Percentiles rank a stretch among this genome's conserved stretches.
Conservation (phyloP, 139 green algal genomes). For the Micractinium sp. region DNA sequence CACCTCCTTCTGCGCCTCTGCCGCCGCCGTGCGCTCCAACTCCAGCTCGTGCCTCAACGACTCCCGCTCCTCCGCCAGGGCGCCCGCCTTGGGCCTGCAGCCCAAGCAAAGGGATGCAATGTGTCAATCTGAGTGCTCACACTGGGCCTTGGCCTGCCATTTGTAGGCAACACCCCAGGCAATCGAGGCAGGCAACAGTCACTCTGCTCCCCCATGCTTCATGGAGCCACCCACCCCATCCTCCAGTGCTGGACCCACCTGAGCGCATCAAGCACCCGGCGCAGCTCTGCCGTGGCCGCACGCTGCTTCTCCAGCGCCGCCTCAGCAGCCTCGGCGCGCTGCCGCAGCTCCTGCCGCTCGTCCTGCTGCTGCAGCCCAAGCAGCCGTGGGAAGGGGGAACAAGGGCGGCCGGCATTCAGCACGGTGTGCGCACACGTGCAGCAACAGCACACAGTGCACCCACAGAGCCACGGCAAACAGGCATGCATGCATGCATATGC, state of each 20-base stretch:
- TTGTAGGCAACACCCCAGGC: background rate
- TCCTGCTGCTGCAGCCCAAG: background rate
- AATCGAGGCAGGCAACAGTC: background rate
- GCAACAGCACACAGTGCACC: too few relatives aligned
- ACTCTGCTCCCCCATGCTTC: background rate
- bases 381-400: background rate
- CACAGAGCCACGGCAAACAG: background rate
- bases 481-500: background rate
- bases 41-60: conserved; percentile 33
- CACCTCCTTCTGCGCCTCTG: conserved; percentile 27
- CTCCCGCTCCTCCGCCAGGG: conserved; percentile 18
- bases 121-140: too few relatives aligned
- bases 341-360: conserved; percentile 1
- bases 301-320: conserved; percentile 10
- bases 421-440: background rate
- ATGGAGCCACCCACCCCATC: background rate
- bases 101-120: background rate
- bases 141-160: too few relatives aligned
- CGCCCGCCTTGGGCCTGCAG: conserved; percentile 19
- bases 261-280: conserved; percentile 18
- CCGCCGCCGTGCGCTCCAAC: conserved; percentile 37
- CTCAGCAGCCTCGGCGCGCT: conserved; percentile 6
- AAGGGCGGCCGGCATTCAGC: background rate
- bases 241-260: background rate
- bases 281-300: conserved; percentile 13